phyloP scores from a whole-genome alignment of 306 rosid species.

The Cyamopsis tetragonoloba region DNA sequence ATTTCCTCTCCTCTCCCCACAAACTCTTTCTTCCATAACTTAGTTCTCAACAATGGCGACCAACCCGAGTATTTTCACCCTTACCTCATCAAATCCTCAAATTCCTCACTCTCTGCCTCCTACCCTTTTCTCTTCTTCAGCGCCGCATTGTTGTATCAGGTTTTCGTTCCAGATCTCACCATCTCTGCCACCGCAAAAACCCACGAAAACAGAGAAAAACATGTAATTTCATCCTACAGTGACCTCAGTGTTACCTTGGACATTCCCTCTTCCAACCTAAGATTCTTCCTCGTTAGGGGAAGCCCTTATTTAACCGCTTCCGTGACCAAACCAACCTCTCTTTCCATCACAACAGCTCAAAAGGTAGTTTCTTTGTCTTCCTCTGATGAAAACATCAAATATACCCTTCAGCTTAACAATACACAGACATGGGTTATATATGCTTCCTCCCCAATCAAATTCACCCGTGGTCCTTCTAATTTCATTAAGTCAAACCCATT shows the following conservation, averaged over 20 bases:
- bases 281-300: slow-evolving; percentile 65
- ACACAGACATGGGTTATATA: slow-evolving; percentile 78
- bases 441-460: slow-evolving; percentile 47
- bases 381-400: slow-evolving; percentile 34
- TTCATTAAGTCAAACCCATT: slow-evolving; percentile 49
- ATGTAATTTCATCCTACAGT: slow-evolving; percentile 45
- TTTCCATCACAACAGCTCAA: slow-evolving; percentile 33
- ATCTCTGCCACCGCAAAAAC: slow-evolving; percentile 40
- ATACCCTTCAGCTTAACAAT: slow-evolving; percentile 51
- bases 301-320: slow-evolving; percentile 62
- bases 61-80: slow-evolving; percentile 22
- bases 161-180: slow-evolving; percentile 60
- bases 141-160: slow-evolving; percentile 42
- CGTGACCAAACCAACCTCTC: slow-evolving; percentile 21
- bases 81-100: slow-evolving; percentile 16
- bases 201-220: background rate
- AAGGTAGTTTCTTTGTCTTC: slow-evolving; percentile 40
- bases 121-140: slow-evolving; percentile 48
- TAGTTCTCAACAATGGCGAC: background rate
- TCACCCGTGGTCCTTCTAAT: slow-evolving; percentile 24
- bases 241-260: slow-evolving; percentile 69
- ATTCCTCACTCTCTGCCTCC: slow-evolving; percentile 29
- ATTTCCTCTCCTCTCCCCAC: slow-evolving; percentile 12
- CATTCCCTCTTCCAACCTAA: slow-evolving; percentile 51
- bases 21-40: slow-evolving; percentile 28